phyloP scores from a whole-genome alignment of 2,329 filamentous ascomycete genomes.

The Aureobasidium uvarum region DNA sequence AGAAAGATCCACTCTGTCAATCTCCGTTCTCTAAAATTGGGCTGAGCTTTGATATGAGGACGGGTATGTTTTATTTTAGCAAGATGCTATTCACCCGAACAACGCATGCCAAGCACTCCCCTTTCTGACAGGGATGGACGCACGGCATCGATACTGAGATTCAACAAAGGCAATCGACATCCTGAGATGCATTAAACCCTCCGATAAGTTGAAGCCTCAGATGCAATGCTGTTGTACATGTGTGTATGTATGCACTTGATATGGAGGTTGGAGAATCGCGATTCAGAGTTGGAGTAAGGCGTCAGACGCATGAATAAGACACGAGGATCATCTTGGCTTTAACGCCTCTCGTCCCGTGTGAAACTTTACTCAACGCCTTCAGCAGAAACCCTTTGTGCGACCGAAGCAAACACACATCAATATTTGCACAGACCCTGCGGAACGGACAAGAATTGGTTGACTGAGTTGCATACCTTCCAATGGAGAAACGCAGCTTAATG shows the following conservation, averaged over 20 bases:
- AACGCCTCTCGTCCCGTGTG: background rate
- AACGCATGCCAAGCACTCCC: background rate
- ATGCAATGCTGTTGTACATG: background rate
- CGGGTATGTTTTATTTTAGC: background rate
- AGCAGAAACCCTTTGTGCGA: slow-evolving; percentile 4
- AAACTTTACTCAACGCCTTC: slow-evolving; percentile 10
- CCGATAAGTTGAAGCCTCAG: background rate
- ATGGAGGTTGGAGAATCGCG: background rate
- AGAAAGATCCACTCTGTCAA: slow-evolving; percentile 1
- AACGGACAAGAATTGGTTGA: background rate
- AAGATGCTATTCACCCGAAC: background rate
- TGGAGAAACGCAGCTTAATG: no score
- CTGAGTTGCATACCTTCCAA: background rate
- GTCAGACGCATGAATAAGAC: slow-evolving; percentile 1
- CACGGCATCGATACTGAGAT: background rate
- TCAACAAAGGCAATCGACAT: background rate
- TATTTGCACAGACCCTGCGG: background rate
- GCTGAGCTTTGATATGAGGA: background rate
- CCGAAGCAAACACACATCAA: no score
- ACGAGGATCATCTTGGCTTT: slow-evolving; percentile 15
- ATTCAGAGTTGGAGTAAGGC: slow-evolving; percentile 1
- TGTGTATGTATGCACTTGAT: background rate
- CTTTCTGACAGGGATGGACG: background rate
- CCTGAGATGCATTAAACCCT: background rate
- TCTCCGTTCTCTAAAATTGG: slow-evolving; percentile 2